These are phyloP conservation scores for Paramyrothecium roridum DNA, from an alignment of 2,329 filamentous ascomycete genomes.

Conservation along the genomic window DNA sequence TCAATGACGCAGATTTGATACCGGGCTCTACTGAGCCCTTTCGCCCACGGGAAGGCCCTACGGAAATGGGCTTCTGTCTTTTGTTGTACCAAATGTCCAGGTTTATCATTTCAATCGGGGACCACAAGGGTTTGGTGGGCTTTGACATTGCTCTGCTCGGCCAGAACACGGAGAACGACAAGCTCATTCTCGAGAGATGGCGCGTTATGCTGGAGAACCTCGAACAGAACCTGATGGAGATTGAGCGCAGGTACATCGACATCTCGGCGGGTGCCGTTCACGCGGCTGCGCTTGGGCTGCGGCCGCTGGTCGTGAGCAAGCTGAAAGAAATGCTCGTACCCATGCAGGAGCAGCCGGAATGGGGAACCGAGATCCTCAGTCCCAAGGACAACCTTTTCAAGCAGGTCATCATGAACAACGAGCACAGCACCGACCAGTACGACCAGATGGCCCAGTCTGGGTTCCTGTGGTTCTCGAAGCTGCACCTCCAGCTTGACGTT, in stretches of 20 bases:
- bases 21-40: slow-evolving; percentile 50
- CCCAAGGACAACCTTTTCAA: slow-evolving; percentile 54
- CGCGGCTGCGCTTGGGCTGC: slow-evolving; percentile 43
- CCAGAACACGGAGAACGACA: slow-evolving; percentile 29
- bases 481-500: slow-evolving; percentile 54
- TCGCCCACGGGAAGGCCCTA: slow-evolving; percentile 51
- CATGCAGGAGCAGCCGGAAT: slow-evolving; percentile 43
- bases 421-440: slow-evolving; percentile 44
- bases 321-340: slow-evolving; percentile 45
- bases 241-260: slow-evolving; percentile 50
- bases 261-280: slow-evolving; percentile 50
- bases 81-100: slow-evolving; percentile 47
- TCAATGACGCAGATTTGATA: slow-evolving; percentile 57
- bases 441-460: slow-evolving; percentile 37
- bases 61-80: slow-evolving; percentile 58
- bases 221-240: slow-evolving; percentile 36
- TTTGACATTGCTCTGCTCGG: slow-evolving; percentile 49
- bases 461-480: slow-evolving; percentile 54
- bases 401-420: slow-evolving; percentile 44
- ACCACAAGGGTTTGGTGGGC: slow-evolving; percentile 36
- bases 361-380: slow-evolving; percentile 45
- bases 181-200: slow-evolving; percentile 35
- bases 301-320: slow-evolving; percentile 46
- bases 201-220: slow-evolving; percentile 38
- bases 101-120: slow-evolving; percentile 43